Percentiles rank a stretch among this genome's conserved stretches.
These are phyloP conservation scores for Neurospora intermedia DNA, from an alignment of 495 filamentous ascomycete genomes.

Conservation along the genomic window DNA sequence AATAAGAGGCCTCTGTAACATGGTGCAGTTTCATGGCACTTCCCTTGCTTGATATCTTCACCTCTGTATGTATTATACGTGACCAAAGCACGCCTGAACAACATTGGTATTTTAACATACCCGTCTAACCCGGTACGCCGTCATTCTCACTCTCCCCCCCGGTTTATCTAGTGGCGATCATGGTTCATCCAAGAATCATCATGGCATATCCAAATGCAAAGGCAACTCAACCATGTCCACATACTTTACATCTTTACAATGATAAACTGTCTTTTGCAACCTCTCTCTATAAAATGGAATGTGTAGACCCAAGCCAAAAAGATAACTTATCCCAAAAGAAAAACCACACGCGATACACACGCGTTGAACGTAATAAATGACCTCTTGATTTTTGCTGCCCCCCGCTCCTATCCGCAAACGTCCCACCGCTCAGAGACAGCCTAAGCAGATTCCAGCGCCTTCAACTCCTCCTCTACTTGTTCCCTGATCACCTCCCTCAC, in stretches of 20 bases:
- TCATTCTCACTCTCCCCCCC: too few species aligned
- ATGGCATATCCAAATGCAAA: too few species aligned
- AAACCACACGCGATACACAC: neutral
- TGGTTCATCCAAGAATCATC: too few species aligned
- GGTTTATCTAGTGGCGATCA: too few species aligned
- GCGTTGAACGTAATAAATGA: neutral
- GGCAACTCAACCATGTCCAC: too few species aligned
- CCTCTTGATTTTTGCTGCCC: neutral
- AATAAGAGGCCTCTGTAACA: neutral
- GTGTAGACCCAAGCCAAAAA: neutral
- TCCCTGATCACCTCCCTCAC: slow-evolving; percentile 46
- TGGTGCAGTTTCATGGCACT: neutral
- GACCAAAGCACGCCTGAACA: neutral
- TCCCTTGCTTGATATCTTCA: neutral
- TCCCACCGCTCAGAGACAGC: neutral
- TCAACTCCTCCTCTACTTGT: slow-evolving; percentile 44
- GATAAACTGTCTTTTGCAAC: neutral
- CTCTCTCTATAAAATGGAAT: neutral
- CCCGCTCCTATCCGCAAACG: neutral
- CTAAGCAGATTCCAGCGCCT: neutral
- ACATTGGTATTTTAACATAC: neutral
- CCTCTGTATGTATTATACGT: neutral
- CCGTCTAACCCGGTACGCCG: too few species aligned
- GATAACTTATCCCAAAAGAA: neutral
- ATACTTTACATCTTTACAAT: neutral